Base-by-base conservation (phyloP, 805 yeast species). In the Saturnispora besseyi region DNA sequence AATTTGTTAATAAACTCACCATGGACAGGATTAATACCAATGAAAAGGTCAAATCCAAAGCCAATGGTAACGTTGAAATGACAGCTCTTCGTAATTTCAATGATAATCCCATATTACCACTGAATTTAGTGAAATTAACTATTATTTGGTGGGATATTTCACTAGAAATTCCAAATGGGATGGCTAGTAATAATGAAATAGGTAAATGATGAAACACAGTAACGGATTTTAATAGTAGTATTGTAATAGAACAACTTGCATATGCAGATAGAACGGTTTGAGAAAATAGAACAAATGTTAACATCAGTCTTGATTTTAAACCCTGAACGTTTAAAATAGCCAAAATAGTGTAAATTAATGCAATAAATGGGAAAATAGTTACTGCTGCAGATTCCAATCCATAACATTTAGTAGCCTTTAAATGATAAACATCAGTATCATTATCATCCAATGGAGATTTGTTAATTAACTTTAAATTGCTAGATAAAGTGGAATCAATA, bases 241-340 rank as follows among this genome's bases (percentile, higher is more conserved):
- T 67, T 1, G 75, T 65, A 3, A 76, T 40, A 0, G 81, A 68
- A 0, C 71, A 64, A 10, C 81, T 66, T 0, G 79, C 65, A 29
- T 69, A 59, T 1, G 72, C 49, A 1, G 81, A 57, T 15, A 77
- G 54, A 1, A 53, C 24, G 29, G 66, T 53, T 55, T 78, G 73
- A 3, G 72, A 75, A 1, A 61, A 18, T 46, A 70, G 72, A 2
- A 80, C 79, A 2, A 69, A 31, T 6, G 74, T 53, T 5, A 78
- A 59, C 0, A 82, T 81, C 1, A 62, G 36, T 56, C 71, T 68
- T 5, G 81, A 77, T 45, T 70, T 71, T 9, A 76, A 72, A 12
- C 71, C 60, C 29, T 68, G 65, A 26, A 74, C 54, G 49, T 72
- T 73, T 12, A 66, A 55, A n/a, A 75, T 53, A 5, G 76, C 66